These are phyloP conservation scores for Naganishia antarctica DNA, from an alignment of 768 basidiomycete genomes.

Conservation along the genomic window DNA sequence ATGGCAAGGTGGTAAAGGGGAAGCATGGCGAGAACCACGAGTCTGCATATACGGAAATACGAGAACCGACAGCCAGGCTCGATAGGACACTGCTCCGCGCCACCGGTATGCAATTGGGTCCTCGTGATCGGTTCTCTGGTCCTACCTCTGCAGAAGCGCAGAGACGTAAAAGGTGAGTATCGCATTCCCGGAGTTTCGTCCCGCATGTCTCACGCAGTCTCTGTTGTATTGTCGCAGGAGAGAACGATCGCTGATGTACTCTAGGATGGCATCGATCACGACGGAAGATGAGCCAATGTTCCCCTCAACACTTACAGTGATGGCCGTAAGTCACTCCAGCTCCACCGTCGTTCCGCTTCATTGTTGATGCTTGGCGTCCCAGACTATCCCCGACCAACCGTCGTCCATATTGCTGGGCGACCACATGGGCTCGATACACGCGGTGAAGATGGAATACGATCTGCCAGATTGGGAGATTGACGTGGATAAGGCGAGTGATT, in stretches of 20 bases:
- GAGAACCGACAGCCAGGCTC: background rate
- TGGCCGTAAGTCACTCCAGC: background rate
- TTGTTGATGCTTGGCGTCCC: background rate
- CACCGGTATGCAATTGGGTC: background rate
- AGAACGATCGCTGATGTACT: conserved; percentile 1
- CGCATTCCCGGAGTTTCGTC: too few species aligned
- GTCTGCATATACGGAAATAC: too few species aligned
- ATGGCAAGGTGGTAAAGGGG: background rate
- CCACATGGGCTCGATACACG: conserved; percentile 19
- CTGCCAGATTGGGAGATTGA: conserved; percentile 17
- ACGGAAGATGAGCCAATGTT: conserved; percentile 4
- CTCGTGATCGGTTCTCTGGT: background rate
- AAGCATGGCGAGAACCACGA: too few species aligned
- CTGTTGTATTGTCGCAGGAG: background rate
- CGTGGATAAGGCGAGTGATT: background rate
- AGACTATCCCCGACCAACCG: conserved; percentile 2
- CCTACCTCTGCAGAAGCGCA: conserved; percentile 8
- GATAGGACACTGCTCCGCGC: conserved; percentile 15
- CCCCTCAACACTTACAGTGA: conserved; percentile 2
- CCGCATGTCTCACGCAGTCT: too few species aligned
- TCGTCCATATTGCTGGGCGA: conserved; percentile 19
- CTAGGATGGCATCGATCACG: conserved; percentile 4
- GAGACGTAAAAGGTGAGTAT: background rate
- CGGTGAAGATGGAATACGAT: conserved; percentile 22
- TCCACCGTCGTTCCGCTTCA: background rate